Conservation (phyloP, 768 basidiomycete genomes). For the Lyophyllum decastes region DNA sequence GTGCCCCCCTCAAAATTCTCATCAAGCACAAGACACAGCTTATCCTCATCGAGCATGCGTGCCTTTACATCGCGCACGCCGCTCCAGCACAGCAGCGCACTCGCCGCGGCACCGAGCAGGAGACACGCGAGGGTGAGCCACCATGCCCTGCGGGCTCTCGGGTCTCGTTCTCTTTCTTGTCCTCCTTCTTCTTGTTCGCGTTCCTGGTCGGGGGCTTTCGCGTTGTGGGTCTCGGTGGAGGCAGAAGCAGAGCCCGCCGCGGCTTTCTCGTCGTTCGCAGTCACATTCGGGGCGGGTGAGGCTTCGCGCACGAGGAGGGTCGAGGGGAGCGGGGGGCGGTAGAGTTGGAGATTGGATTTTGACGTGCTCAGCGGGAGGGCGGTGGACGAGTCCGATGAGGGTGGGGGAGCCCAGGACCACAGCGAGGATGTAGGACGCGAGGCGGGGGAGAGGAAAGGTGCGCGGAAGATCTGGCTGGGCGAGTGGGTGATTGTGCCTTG, state of each 20-base stretch:
- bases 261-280: background rate
- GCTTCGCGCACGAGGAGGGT: constrained; percentile 45
- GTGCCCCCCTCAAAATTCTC: constrained; percentile 60
- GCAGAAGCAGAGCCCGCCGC: no score
- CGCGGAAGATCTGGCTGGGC: constrained; percentile 60
- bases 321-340: constrained; percentile 48
- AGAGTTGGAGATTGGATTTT: constrained; percentile 29
- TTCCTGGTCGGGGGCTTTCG: no score
- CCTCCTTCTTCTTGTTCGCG: no score
- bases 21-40: constrained; percentile 64
- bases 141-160: constrained; percentile 30
- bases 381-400: constrained; percentile 25
- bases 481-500: constrained; percentile 28
- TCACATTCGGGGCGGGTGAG: background rate
- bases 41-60: constrained; percentile 39
- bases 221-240: no score
- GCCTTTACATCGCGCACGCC: constrained; percentile 44
- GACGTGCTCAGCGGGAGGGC: constrained; percentile 26
- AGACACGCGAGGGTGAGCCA: constrained; percentile 55
- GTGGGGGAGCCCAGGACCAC: constrained; percentile 61
- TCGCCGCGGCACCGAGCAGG: constrained; percentile 53
- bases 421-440: constrained; percentile 62
- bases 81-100: constrained; percentile 54
- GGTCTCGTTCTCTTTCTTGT: background rate
- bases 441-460: constrained; percentile 70